phyloP scores from a whole-genome alignment of 148 eudicot genomes.

The Rhododendron ovatum region DNA sequence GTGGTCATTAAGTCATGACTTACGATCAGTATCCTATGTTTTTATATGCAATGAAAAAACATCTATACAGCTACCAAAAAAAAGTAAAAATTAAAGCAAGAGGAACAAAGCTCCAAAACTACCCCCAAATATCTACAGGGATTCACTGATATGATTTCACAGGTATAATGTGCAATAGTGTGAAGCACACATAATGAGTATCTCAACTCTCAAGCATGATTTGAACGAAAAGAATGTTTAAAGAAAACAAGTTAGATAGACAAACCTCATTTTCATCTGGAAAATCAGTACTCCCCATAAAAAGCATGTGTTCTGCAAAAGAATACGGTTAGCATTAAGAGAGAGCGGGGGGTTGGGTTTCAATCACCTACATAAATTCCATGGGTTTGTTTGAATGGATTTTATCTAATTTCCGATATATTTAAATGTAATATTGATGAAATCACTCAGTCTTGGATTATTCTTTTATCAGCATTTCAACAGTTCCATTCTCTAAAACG shows the following conservation, averaged over 20 bases:
- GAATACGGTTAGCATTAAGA: neutral
- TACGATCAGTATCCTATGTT: no score
- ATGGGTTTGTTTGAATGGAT: neutral
- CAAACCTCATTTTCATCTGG: conserved; percentile 98
- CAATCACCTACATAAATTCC: no score
- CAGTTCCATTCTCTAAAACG: neutral
- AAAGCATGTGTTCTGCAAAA: conserved; percentile 89
- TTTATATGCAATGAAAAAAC: neutral
- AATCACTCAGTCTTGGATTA: neutral
- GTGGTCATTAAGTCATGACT: neutral
- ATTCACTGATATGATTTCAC: neutral
- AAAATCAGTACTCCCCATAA: conserved; percentile 95
- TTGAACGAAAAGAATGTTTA: neutral
- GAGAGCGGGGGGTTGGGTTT: no score
- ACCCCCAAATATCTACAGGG: neutral
- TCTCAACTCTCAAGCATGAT: neutral
- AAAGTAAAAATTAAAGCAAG: neutral
- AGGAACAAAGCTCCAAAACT: neutral
- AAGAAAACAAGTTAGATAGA: conserved; percentile 3
- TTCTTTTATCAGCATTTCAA: neutral
- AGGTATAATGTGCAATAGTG: neutral
- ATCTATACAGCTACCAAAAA: neutral
- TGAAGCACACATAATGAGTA: neutral
- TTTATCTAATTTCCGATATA: neutral
- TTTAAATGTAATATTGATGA: neutral